These are phyloP conservation scores for Scleroderma citrinum DNA, from an alignment of 768 basidiomycete genomes.

Conservation along the genomic window DNA sequence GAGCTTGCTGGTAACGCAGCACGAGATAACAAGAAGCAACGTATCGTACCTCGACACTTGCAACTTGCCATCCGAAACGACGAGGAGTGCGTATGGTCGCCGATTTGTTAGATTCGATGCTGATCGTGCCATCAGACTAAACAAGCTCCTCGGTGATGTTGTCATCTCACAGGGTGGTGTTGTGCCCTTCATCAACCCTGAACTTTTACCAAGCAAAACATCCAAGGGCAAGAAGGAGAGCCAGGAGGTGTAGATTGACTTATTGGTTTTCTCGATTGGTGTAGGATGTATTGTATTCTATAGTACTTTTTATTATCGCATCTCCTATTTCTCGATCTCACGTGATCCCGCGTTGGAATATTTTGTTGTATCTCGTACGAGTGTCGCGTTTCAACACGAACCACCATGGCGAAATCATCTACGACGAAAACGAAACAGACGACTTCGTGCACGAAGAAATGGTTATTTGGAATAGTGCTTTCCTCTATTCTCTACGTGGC, in stretches of 20 bases:
- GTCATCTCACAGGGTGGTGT: constrained; percentile 63
- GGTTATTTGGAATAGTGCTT: constrained; percentile 25
- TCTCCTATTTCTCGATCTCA: constrained; percentile 1
- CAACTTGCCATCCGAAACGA: constrained; percentile 63
- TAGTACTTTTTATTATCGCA: constrained; percentile 22
- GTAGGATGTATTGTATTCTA: constrained; percentile 29
- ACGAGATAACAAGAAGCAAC: constrained; percentile 52
- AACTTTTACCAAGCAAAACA: constrained; percentile 48
- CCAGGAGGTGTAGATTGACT: constrained; percentile 36
- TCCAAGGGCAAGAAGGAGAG: constrained; percentile 48
- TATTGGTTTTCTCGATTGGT: constrained; percentile 14
- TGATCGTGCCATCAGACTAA: constrained; percentile 22
- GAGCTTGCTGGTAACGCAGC: constrained; percentile 56
- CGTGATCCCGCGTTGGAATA: no score
- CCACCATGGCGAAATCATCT: constrained; percentile 14
- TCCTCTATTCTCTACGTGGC: constrained; percentile 27
- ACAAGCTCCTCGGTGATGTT: constrained; percentile 39
- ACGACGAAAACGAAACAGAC: background rate
- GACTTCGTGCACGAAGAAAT: constrained; percentile 20
- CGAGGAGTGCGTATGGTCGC: constrained; percentile 35
- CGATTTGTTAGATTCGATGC: background rate
- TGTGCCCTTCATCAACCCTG: constrained; percentile 45
- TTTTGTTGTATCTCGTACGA: background rate
- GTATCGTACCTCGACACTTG: constrained; percentile 61
- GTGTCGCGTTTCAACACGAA: background rate